These are phyloP conservation scores for Endothia cerciana DNA, from an alignment of 2,329 filamentous ascomycete genomes.

Conservation along the genomic window DNA sequence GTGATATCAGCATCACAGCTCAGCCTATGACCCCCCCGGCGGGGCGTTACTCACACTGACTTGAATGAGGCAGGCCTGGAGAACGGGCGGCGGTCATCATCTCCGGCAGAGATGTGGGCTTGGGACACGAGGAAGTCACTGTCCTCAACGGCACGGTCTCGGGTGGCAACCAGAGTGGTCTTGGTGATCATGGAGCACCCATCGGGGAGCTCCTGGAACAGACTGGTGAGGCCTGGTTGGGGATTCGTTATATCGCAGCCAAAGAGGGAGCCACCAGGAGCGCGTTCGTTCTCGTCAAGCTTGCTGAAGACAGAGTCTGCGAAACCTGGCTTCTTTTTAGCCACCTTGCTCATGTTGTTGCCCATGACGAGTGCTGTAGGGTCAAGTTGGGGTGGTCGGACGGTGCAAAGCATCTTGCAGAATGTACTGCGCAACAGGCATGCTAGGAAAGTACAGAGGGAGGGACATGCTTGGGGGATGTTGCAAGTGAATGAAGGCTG, in stretches of 20 bases:
- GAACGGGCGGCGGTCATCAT: neutral
- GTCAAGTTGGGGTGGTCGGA: neutral
- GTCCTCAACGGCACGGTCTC: conserved; percentile 40
- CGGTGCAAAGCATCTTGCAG: no score
- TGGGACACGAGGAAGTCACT: conserved; percentile 41
- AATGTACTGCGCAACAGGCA: no score
- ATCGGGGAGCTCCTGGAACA: conserved; percentile 45
- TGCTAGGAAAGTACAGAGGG: no score
- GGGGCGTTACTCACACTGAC: conserved; percentile 10
- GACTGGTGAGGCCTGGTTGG: conserved; percentile 33
- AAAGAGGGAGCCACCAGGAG: conserved; percentile 27
- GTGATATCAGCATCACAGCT: neutral
- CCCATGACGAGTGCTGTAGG: neutral
- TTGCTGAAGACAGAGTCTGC: conserved; percentile 51
- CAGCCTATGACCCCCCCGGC: neutral
- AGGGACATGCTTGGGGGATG: no score
- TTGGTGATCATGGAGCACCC: conserved; percentile 48
- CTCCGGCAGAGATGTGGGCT: conserved; percentile 43
- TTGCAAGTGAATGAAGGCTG: no score
- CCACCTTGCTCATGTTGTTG: neutral
- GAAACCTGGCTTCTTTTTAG: conserved; percentile 21
- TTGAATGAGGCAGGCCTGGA: conserved; percentile 7
- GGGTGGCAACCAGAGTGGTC: conserved; percentile 43
- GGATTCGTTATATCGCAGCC: conserved; percentile 28
- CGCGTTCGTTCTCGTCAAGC: conserved; percentile 45